Evolutionary conservation across 495 filamentous ascomycete species (phyloP).

Genomic region (Aspergillus saccharolyticus): DNA sequence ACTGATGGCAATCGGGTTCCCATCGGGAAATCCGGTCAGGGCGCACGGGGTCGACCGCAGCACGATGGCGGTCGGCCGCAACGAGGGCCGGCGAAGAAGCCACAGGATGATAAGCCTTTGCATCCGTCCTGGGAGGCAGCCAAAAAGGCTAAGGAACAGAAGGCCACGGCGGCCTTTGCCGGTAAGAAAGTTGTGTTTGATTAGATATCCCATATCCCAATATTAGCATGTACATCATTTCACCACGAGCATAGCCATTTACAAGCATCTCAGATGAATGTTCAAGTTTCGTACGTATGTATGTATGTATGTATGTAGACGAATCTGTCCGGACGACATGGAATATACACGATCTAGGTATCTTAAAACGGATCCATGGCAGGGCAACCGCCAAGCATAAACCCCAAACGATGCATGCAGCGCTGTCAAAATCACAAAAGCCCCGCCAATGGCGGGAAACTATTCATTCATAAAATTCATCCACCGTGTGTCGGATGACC

Average conservation of each 20-base stretch:
- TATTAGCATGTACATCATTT: constrained; percentile 1
- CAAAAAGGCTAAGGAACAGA: constrained; percentile 72
- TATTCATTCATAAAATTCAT: constrained; percentile 38
- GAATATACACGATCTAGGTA: constrained; percentile 13
- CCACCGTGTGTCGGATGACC: constrained; percentile 28
- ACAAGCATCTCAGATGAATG: neutral
- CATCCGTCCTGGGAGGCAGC: constrained; percentile 96
- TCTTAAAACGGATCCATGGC: constrained; percentile 7
- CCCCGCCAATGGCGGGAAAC: neutral
- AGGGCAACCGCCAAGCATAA: neutral
- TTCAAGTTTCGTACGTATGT: too few species aligned
- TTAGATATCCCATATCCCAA: constrained; percentile 33
- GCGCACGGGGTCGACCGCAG: constrained; percentile 9
- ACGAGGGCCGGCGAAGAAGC: constrained; percentile 20
- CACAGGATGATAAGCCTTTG: constrained; percentile 58
- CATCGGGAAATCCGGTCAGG: constrained; percentile 21
- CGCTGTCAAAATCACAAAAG: constrained; percentile 3
- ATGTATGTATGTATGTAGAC: neutral
- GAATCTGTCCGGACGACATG: neutral
- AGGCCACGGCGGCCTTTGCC: constrained; percentile 56
- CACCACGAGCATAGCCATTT: neutral
- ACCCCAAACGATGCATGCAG: constrained; percentile 7
- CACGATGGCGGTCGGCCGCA: constrained; percentile 4
- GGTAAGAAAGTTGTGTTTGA: constrained; percentile 94
- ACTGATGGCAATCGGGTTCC: constrained; percentile 22